Evolutionary conservation across 768 basidiomycete genomes (phyloP), one percentile per base, ranked within the genome.

Genomic region (Antrodiella citrinella): DNA sequence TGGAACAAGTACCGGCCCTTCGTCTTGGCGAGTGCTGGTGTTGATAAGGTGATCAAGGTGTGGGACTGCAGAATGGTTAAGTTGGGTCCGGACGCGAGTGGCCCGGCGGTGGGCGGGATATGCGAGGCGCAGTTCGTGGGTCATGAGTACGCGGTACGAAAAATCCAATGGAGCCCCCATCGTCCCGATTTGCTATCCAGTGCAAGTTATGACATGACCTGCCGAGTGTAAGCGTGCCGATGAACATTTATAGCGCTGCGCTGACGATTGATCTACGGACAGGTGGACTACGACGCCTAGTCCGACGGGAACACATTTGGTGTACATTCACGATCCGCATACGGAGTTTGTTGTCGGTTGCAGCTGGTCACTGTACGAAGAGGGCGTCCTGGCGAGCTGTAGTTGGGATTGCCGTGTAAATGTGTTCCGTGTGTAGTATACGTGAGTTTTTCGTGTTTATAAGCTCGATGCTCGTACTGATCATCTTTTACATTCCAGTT

Each of bases 291-390:
- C 83, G n/a, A 70, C 67, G 43, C 77, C 82, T 9, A 58, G 74
- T 21, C 72, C 73, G 21, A 69, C 68, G 20, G 70, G 76, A 48
- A 66, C 73, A 2, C 75, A 81, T 52, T 62, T 86, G 45, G 62
- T 86, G 51, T 65, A 82, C 52, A 84, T 92, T 26, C 86, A 96
- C 62, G 85, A 91, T 61, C 72, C 82, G 4, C 95, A 98, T 62
- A 94, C 89, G 1, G 95, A 98, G 68, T 97, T 98, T 66, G 91
- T 95, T 20, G 87, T 88, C 39, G 94, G 91, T 0, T 85, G 88
- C 60, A 76, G 78, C 44, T 96, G 94, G 93, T 91, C 90, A n/a
- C 65, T 96, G 58, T 93, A 82, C 55, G 91, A 96, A 44, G 83
- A 90, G 60, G 89, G 90, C 1, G 62, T 92, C 15, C 61, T 98